phyloP scores from a whole-genome alignment of 768 basidiomycete species.

The Pleurotus cornucopiae region DNA sequence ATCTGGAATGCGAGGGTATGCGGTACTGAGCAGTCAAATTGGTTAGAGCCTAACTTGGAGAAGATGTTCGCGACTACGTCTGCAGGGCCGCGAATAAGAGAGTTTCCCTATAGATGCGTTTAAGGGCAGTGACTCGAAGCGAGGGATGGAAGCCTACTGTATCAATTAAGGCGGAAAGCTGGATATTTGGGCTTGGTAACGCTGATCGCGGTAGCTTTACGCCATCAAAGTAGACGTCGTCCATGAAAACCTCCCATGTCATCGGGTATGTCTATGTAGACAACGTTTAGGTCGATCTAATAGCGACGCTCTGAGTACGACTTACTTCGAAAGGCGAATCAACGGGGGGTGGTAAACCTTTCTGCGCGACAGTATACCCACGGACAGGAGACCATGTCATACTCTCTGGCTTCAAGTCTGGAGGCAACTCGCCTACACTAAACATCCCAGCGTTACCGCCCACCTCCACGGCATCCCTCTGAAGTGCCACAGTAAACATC shows the following conservation, averaged over 20 bases:
- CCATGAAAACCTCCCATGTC: slow-evolving; percentile 70
- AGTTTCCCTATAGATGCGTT: slow-evolving; percentile 53
- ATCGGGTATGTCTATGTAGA: slow-evolving; percentile 48
- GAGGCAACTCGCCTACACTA: slow-evolving; percentile 63
- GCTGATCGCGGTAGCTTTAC: slow-evolving; percentile 52
- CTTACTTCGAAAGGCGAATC: slow-evolving; percentile 60
- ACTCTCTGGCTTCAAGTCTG: slow-evolving; percentile 37
- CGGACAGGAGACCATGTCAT: slow-evolving; percentile 68
- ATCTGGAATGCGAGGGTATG: slow-evolving; percentile 68
- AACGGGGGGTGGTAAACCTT: slow-evolving; percentile 50
- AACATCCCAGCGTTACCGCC: slow-evolving; percentile 65
- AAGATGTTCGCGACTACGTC: slow-evolving; percentile 56
- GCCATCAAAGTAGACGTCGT: slow-evolving; percentile 71
- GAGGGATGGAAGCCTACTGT: slow-evolving; percentile 42
- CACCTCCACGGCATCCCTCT: slow-evolving; percentile 65
- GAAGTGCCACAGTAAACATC: slow-evolving; percentile 56
- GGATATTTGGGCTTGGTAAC: slow-evolving; percentile 41
- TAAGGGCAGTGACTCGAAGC: background rate
- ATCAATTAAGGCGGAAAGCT: slow-evolving; percentile 64
- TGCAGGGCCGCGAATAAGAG: slow-evolving; percentile 68
- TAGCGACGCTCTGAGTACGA: background rate
- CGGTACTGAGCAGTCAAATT: slow-evolving; percentile 53
- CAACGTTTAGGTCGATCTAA: too few relatives aligned
- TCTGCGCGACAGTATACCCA: slow-evolving; percentile 43
- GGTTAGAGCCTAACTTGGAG: slow-evolving; percentile 28